Evolutionary conservation across 2,329 filamentous ascomycete species (phyloP), one percentile per base, ranked within the genome.

Genomic region (Bipolaris oryzae): DNA sequence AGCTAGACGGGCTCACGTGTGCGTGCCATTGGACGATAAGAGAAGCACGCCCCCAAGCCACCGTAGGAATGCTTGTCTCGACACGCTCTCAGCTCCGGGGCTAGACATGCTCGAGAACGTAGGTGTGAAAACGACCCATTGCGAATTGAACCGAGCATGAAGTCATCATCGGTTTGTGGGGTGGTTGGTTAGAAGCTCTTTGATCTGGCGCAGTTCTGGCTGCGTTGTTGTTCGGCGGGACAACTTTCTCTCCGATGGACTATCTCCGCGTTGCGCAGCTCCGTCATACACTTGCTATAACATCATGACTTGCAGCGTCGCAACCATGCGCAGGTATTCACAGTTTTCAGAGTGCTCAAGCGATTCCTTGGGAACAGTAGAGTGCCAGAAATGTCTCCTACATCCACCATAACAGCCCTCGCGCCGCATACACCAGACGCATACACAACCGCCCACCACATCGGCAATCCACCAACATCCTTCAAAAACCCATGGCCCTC

Each of bases 401-500:
- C 57, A 21, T 57, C 64, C 49, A 52, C 57, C 42, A 20, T 60
- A 47, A 38, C 39, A 10, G 39, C 55, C 7, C 58, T 74, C 31
- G 60, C 64, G 5, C 45, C 62, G 16, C 62, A 57, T 46, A 63
- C 49, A 23, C 71, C 72, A 6, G 48, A 61, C 5, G 62, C 57
- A 34, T 63, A 63, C 53, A 66, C 67, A n/a, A 61, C 70, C 15
- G 60, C 71, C 16, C 80, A 82, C 59, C 79, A 82, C 64, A 62
- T 79, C 21, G 77, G 75, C 33, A 72, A 52, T 21, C 80, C 80
- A 4, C 79, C 79, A 6, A 77, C 76, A 1, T 71, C 71, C 16
- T 84, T 83, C 71, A 72, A 68, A 25, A 83, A 83, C 58, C 81
- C 81, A 13, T 83, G 81, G 81, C 77, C 79, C 18, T 82, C 80